Base-by-base conservation (phyloP, 2,329 filamentous ascomycete species). In the Trichocomaceae sp. region DNA sequence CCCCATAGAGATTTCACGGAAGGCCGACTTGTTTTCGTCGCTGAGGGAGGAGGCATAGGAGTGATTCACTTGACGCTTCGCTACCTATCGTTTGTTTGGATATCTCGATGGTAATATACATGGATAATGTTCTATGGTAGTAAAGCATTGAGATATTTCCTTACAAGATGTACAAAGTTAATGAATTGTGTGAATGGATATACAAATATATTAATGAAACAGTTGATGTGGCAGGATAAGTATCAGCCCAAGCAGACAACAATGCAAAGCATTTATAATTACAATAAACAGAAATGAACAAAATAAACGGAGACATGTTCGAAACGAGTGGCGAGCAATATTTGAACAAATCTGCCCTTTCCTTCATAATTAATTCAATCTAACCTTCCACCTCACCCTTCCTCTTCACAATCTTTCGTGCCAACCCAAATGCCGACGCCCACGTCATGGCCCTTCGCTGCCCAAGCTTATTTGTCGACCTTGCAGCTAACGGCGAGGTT, bases 331-430 rank as follows among this genome's bases (percentile, higher is more conserved):
- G 9, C 31, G 3, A 15, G n/a, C 31, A 35, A 35, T 13, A 35
- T 15, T 35, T 35, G 15, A 35, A 13, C 31, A 35, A 2, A 15
- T 2, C 9, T 15, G 10, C 31, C 23, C 23, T 5, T 35, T 8
- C 12, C 9, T 35, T 15, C 31, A 13, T 15, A 35, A 2, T 35
- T 35, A 2, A 9, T 33, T 10, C 10, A 33, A 20, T 42, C 12
- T 23, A 53, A 22, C 10, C 22, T n/a, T 53, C 51, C 26, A 54
- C 50, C 17, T 56, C 54, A 7, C 45, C 26, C 46, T 48, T 56
- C 29, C 54, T 56, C n/a, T 56, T 56, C 45, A 56, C 54, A 49
- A 56, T 56, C 41, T 52, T 56, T 37, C 50, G 48, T 8, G 54
- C 54, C 31, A 56, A 39, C 9, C 49, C 54, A 45, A 56, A 44